Conservation (phyloP, 305 asterid genomes). For the Fraxinus platypoda region DNA sequence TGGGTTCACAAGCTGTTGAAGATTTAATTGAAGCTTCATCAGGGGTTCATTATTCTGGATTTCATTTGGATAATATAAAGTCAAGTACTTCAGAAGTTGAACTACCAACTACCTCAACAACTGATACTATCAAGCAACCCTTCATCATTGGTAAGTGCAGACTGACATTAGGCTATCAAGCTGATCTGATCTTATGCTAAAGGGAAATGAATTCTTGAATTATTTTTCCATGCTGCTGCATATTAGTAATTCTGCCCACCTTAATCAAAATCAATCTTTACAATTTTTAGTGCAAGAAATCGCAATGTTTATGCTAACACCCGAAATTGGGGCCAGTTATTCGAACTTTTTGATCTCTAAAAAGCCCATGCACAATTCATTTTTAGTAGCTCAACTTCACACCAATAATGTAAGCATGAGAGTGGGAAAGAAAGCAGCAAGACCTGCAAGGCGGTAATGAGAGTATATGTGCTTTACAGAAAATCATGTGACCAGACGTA, state of each 20-base stretch:
- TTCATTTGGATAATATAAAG: conserved; percentile 54
- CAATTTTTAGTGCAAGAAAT: neutral
- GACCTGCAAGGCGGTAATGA: neutral
- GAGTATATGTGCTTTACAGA: neutral
- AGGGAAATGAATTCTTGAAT: conserved; percentile 9
- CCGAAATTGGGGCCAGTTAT: neutral
- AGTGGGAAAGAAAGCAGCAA: neutral
- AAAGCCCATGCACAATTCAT: neutral
- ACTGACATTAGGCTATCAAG: conserved; percentile 1
- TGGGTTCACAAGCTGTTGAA: conserved; percentile 87
- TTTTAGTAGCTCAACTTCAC: neutral
- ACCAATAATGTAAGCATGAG: neutral
- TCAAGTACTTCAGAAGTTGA: conserved; percentile 37
- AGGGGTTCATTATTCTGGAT: conserved; percentile 90
- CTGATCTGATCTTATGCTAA: conserved; percentile 20
- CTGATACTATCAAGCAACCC: conserved; percentile 69
- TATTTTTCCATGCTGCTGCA: neutral
- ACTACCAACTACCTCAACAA: conserved; percentile 49
- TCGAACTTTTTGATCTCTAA: neutral
- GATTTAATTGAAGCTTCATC: conserved; percentile 83
- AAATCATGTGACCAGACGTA: neutral
- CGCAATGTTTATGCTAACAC: neutral
- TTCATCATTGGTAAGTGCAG: conserved; percentile 74
- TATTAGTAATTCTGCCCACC: neutral
- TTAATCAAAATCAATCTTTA: neutral